Evolutionary conservation across 1,284 basidiomycete genomes (phyloP), one percentile per base, ranked within the genome.

Genomic region (Pyrrhoderma noxium): DNA sequence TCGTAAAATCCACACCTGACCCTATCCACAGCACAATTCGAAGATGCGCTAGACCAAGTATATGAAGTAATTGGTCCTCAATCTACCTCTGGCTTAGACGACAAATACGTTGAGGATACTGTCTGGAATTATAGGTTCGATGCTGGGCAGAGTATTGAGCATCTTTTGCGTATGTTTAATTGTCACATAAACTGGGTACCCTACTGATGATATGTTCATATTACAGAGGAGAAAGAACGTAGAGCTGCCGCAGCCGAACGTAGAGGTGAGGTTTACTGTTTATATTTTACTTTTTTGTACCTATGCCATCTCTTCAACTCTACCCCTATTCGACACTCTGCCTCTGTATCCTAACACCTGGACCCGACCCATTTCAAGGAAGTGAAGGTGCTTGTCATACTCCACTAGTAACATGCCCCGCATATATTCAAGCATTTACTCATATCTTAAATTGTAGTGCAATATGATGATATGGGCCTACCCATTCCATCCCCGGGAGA

Each of bases 71-170:
- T 96, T 37, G 91, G 90, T 19, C 14, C 38, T 16, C 71, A 79
- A 55, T 74, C 82, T 62, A 75, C 74, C 39, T 84, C 82, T 31
- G 83, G 81, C 14, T 69, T 95, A 45, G 73, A 85, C 35, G 89
- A 95, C 63, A 66, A 70, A 37, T 75, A 80, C 47, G 88, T 99
- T 65, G 81, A 79, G 61, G 87, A 93, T 58, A 76, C 79, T 1
- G 72, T 98, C 41, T 98, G 93, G 87, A 84, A 98, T 59, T 82
- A 75, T 60, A 90, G 89, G 68, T 98, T 96, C 61, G 85, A 97
- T 61, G 77, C 89, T 16, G 82, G 91, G 38, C 77, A 84, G 61
- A 82, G 89, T 4, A 69, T 94, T 13, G 68, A 79, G 36, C 89
- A 82, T 76, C 72, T 93, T 21, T 60, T 86, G 39, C 80, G 87